Evolutionary conservation across 805 yeast genomes (phyloP), one percentile per base, ranked within the genome.

Genomic region (Teunomyces cretensis): DNA sequence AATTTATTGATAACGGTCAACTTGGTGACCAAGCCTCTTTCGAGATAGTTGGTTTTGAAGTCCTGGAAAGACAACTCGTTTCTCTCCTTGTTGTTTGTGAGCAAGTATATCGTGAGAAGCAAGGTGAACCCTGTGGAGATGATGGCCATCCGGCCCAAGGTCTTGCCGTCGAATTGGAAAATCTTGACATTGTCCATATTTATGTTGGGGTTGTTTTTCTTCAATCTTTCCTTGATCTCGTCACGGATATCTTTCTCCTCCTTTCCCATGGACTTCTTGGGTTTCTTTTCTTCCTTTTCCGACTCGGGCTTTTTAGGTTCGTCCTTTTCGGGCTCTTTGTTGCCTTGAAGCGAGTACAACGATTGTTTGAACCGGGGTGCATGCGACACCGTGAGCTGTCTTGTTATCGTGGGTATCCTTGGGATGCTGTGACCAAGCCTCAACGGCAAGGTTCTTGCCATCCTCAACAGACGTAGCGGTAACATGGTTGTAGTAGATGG

Each of bases 1-100:
- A 79, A 78, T 53, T 81, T 82, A 67, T 90, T 89, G 27, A 88
- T 76, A 41, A 90, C 96, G 41, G 76, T 75, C 39, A 90, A 72
- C 50, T 78, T 81, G 41, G 84, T 81, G 30, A 91, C 97, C 41
- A 83, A 75, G 4, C 96, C 96, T 53, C 80, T 80, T 50, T 85
- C 88, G 26, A 91, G 70, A 53, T 86, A 84, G 46, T 83, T 80
- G n/a, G 84, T 75, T 62, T 86, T 85, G 74, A 91, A 90, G 58
- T 88, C 96, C 68, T 88, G 96, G 74, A 83, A 85, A 1, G 91
- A 65, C 43, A 70, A 60, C 45, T 67, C 70, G 43, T 67, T 60
- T 33, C 46, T 50, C 30, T 57, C 58, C 33, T 35, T 48, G 19
- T 47, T 42, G 38, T 28, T 32, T 9, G 50, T 37, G 14, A 48